Evolutionary conservation across 306 rosid species (phyloP).

Genomic region (Dryas octopetala): DNA sequence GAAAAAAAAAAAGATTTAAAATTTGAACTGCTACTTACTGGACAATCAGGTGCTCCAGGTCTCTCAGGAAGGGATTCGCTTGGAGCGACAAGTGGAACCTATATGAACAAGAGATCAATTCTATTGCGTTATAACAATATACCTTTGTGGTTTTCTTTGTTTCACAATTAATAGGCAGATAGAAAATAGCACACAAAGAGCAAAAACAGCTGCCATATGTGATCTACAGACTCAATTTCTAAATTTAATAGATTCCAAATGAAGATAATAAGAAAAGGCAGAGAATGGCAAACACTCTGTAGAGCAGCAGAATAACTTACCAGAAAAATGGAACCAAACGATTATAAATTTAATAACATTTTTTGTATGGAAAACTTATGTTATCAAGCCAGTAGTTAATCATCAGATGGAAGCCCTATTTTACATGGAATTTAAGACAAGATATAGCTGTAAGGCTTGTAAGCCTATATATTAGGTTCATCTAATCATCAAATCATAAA

Average conservation of each 20-base stretch:
- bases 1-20: background rate
- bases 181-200: background rate
- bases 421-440: background rate
- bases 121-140: background rate
- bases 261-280: background rate
- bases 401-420: background rate
- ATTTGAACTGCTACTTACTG: slow-evolving; percentile 56
- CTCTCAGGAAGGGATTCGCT: slow-evolving; percentile 85
- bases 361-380: background rate
- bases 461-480: background rate
- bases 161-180: background rate
- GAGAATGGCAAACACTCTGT: background rate
- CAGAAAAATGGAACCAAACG: background rate
- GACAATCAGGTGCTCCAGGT: slow-evolving; percentile 89
- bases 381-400: background rate
- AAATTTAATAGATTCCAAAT: background rate
- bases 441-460: background rate
- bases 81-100: slow-evolving; percentile 66
- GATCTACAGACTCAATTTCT: background rate
- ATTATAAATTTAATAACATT: background rate
- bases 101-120: slow-evolving; percentile 27
- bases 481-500: background rate
- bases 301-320: background rate
- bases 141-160: background rate
- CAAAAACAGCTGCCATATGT: background rate